phyloP scores from a whole-genome alignment of 2,329 filamentous ascomycete species.

The Falciphora oryzae region DNA sequence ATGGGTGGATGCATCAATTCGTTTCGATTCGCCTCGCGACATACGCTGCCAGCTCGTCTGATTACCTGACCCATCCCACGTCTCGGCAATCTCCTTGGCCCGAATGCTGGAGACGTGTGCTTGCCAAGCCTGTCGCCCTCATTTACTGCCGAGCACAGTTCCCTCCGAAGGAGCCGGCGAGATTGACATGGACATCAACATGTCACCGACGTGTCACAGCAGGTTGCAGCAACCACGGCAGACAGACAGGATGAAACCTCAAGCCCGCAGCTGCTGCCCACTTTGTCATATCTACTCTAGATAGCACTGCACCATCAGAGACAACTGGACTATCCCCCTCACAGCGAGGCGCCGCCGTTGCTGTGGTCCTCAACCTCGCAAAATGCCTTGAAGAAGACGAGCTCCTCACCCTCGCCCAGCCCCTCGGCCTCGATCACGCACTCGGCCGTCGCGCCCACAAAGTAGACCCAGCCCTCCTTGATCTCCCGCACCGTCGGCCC shows the following conservation, averaged over 20 bases:
- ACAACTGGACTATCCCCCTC: not conserved
- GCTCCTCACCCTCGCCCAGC: conserved; percentile 54
- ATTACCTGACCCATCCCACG: not conserved
- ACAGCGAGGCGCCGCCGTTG: conserved; percentile 22
- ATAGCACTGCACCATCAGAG: not conserved
- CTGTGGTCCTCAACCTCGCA: conserved; percentile 65
- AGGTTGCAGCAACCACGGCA: not conserved
- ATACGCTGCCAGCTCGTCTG: not conserved
- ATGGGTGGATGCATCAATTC: no score
- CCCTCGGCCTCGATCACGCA: conserved; percentile 66
- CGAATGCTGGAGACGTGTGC: no score
- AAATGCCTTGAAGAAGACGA: conserved; percentile 90
- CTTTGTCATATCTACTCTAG: not conserved
- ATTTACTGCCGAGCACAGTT: not conserved
- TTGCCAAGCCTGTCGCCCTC: not conserved
- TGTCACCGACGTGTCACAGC: not conserved
- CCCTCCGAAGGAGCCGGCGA: not conserved
- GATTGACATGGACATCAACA: not conserved
- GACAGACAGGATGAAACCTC: not conserved
- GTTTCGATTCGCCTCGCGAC: not conserved
- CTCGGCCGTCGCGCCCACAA: conserved; percentile 84
- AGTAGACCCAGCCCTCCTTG: conserved; percentile 69
- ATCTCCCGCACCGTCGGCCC: conserved; percentile 74
- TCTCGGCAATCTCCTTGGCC: not conserved
- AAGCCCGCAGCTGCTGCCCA: not conserved